Base-by-base conservation (phyloP, 2,329 filamentous ascomycete species). In the Ilyonectria sp. region DNA sequence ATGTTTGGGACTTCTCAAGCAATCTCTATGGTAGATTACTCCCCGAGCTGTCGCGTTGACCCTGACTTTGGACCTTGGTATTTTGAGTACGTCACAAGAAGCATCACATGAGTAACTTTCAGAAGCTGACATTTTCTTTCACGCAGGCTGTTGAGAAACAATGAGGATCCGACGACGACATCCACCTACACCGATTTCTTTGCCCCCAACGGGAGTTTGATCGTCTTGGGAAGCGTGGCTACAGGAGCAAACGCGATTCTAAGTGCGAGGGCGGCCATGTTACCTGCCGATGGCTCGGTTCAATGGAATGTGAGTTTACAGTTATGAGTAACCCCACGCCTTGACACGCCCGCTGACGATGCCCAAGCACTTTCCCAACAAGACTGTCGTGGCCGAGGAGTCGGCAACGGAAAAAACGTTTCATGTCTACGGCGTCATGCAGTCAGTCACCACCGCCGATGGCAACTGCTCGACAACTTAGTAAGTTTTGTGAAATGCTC, bases 131-230 rank as follows among this genome's bases (percentile, higher is more conserved):
- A 46, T 2, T 46, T 10, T 23, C 43, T 44, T 46, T 21, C 19
- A 13, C 19, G 19, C 19, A 46, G 44, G 19, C 23, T 46, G 19
- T 46, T 46, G 8, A 46, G 19, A 46, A 21, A 46, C 19, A 46
- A 46, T 23, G 44, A 46, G 44, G 44, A 46, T 46, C 44, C 44
- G 44, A 46, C 44, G 7, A 23, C 44, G 23, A 46, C 44, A 46
- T 46, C 44, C 44, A 13, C 8, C 44, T 46, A 46, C 44, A 46
- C 44, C 44, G 44, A 46, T 11, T 46, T 46, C 19, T 46, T 23
- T 46, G 44, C 44, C 19, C 44, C 44, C 19, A 46, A 46, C 9
- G 44, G 19, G 9, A 46, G 44, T 23, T 46, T 46, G 8, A 23
- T 46, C 44, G 19, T 46, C 19, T 46, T 46, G 44, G 44, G 44